Conservation (phyloP, 2,329 filamentous ascomycete species). For the Xylariaceae sp. region DNA sequence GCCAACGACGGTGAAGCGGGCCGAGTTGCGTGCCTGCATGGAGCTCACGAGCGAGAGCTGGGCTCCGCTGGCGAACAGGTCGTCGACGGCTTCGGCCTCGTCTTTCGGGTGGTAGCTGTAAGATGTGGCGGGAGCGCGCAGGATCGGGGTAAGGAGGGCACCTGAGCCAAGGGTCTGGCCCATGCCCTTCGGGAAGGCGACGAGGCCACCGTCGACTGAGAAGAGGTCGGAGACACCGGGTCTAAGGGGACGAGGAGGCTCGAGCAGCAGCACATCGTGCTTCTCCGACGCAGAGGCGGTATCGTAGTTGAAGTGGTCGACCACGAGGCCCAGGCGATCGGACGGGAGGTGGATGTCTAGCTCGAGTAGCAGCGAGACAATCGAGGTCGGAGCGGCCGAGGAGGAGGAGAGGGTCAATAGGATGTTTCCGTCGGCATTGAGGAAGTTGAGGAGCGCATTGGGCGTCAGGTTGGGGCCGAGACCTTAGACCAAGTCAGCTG, state of each 20-base stretch:
- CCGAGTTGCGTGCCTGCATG: slow-evolving; percentile 88
- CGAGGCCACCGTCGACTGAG: slow-evolving; percentile 37
- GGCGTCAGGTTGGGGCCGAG: slow-evolving; percentile 85
- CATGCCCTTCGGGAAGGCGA: slow-evolving; percentile 76
- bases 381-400: slow-evolving; percentile 59
- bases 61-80: slow-evolving; percentile 74
- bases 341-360: slow-evolving; percentile 81
- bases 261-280: slow-evolving; percentile 81
- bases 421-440: slow-evolving; percentile 88
- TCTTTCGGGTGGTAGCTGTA: slow-evolving; percentile 96
- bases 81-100: slow-evolving; percentile 63
- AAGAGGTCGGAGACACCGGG: slow-evolving; percentile 73
- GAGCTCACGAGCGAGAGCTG: slow-evolving; percentile 81
- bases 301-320: slow-evolving; percentile 97
- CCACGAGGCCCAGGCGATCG: slow-evolving; percentile 76
- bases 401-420: slow-evolving; percentile 74
- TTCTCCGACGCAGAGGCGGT: slow-evolving; percentile 64
- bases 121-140: slow-evolving; percentile 75
- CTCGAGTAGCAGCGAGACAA: slow-evolving; percentile 75
- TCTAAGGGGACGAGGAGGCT: slow-evolving; percentile 57
- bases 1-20: slow-evolving; percentile 77
- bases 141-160: slow-evolving; percentile 69
- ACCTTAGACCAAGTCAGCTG: slow-evolving; percentile 37
- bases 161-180: slow-evolving; percentile 76
- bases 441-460: slow-evolving; percentile 78